Conservation (phyloP, 257 asterid genomes). For the Forsythia viridissima region DNA sequence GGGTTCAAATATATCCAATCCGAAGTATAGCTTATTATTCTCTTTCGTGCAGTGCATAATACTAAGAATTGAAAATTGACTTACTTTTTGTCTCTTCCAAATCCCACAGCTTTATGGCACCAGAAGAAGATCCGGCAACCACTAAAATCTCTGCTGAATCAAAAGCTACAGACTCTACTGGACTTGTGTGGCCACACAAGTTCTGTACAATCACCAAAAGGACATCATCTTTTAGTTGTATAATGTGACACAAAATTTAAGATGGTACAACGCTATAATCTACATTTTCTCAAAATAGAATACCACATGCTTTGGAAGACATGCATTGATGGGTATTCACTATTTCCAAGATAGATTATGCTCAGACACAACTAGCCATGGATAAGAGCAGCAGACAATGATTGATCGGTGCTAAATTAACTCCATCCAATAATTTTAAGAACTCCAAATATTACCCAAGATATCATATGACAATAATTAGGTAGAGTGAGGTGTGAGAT, state of each 20-base stretch:
- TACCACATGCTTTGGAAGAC: slow-evolving; percentile 10
- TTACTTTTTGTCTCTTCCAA: slow-evolving; percentile 93
- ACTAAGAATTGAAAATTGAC: slow-evolving; percentile 26
- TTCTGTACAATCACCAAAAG: slow-evolving; percentile 57
- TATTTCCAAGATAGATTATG: slow-evolving; percentile 13
- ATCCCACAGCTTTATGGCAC: slow-evolving; percentile 96
- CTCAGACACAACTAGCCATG: not conserved
- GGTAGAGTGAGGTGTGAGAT: not conserved
- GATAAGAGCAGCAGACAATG: not conserved
- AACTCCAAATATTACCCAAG: not conserved
- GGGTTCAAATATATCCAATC: slow-evolving; percentile 1
- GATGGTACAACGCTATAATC: not conserved
- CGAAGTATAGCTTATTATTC: slow-evolving; percentile 1
- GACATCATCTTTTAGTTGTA: slow-evolving; percentile 22
- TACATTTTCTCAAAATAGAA: slow-evolving; percentile 7
- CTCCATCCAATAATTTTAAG: not conserved
- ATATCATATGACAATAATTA: not conserved
- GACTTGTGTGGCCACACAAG: slow-evolving; percentile 88
- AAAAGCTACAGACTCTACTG: slow-evolving; percentile 92
- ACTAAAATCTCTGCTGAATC: slow-evolving; percentile 88
- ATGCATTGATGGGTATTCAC: slow-evolving; percentile 7
- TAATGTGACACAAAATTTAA: slow-evolving; percentile 23
- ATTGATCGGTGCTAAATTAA: not conserved
- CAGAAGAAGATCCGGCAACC: slow-evolving; percentile 95
- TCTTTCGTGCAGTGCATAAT: not conserved